Evolutionary conservation across 2,329 filamentous ascomycete genomes (phyloP), one percentile per base, ranked within the genome.

Genomic region (Colletotrichum sp.): DNA sequence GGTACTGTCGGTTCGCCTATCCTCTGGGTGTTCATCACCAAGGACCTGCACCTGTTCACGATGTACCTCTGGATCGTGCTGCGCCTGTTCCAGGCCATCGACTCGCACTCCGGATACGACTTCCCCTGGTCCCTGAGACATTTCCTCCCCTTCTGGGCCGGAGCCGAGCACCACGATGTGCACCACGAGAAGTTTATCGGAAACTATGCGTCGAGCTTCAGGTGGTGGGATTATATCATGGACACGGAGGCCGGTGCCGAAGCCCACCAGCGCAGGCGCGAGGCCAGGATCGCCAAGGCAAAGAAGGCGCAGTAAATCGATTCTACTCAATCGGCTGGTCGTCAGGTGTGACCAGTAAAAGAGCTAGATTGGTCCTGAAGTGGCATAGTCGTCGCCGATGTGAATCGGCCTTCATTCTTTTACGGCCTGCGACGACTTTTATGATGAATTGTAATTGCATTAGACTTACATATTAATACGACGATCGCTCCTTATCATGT

Each of bases 141-240:
- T 86, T 94, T 98, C 89, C 88, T 99, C 66, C 97, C 97, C 36
- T 96, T 99, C 92, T 99, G 97, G 97, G 96, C 96, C 71, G 97
- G 97, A 76, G 97, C 97, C 68, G 93, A 98, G 81, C 96, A 98
- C 88, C 97, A 99, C 88, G 97, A 99, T 82, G 89, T 96, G 59
- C 97, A 99, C 87, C 97, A 99, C 87, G 97, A 99, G 89, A 95
- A 96, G 84, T 99, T 99, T 87, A 96, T 99, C 78, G 97, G 97
- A 80, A 99, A 99, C 89, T 99, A 98, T 84, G 90, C 96, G 64
- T 98, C 96, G 83, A 98, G 95, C 89, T 99, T 99, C 92, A 92
- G 96, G 85, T 99, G 97, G 97, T 99, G 97, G 97, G 97, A 99
- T 88, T 98, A 94, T 84, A 84, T 93, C 80, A 90, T 98, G 79